phyloP scores from a whole-genome alignment of 2,329 filamentous ascomycete species.

The Sclerotinia spermophila region DNA sequence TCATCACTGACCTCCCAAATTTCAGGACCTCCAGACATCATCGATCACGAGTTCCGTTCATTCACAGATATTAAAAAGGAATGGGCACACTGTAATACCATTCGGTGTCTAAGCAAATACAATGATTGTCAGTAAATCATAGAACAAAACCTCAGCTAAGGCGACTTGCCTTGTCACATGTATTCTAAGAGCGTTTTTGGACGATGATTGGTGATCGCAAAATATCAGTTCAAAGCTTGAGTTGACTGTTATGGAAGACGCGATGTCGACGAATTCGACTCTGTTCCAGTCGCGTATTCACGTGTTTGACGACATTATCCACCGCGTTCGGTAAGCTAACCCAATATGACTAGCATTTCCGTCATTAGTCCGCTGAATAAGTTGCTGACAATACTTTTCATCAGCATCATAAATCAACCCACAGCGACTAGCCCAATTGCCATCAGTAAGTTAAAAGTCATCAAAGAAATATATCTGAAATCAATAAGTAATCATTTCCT shows the following conservation, averaged over 20 bases:
- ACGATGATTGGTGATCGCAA: not conserved
- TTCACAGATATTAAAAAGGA: not conserved
- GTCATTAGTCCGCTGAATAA: conserved; percentile 8
- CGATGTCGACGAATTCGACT: not conserved
- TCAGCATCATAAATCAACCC: conserved; percentile 14
- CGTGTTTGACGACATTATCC: not conserved
- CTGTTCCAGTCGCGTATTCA: not conserved
- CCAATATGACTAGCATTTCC: not conserved
- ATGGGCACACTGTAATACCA: not conserved
- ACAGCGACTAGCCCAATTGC: not conserved
- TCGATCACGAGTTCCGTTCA: not conserved
- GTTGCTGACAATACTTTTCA: conserved; percentile 1
- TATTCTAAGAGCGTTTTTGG: not conserved
- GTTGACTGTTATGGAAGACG: not conserved
- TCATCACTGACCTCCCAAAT: conserved; percentile 9
- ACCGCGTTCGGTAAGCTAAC: not conserved
- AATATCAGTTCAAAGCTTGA: not conserved
- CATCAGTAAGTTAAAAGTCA: conserved; percentile 8
- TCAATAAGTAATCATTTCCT: conserved; percentile 17
- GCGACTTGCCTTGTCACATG: not conserved
- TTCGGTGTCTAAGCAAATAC: not conserved
- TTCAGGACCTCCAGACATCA: not conserved
- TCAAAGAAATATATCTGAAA: conserved; percentile 12
- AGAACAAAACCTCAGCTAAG: not conserved
- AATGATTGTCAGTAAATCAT: not conserved